These are phyloP conservation scores for Plasmodium ovale DNA, from an alignment of 169 alveolate species.

Conservation along the genomic window DNA sequence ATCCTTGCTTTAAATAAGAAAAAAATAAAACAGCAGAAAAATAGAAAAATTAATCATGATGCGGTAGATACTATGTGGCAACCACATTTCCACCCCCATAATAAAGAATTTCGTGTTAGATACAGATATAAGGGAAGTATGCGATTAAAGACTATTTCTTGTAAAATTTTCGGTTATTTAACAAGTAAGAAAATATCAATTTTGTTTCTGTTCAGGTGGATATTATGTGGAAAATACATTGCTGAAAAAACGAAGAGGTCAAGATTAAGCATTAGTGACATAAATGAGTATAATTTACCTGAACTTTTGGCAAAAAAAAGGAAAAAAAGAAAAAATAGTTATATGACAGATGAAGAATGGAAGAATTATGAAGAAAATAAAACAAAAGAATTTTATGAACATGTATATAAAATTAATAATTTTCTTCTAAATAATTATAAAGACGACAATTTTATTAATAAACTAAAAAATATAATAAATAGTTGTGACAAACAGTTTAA, in stretches of 20 bases:
- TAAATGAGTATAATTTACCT: conserved; percentile 43
- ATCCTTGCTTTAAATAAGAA: neutral
- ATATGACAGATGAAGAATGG: conserved; percentile 23
- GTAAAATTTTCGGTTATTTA: conserved; percentile 77
- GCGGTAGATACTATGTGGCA: conserved; percentile 84
- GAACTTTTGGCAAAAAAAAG: conserved; percentile 20
- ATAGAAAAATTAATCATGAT: conserved; percentile 70
- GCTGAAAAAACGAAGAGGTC: conserved; percentile 81
- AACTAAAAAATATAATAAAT: conserved; percentile 31
- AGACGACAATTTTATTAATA: conserved; percentile 29
- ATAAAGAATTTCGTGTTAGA: conserved; percentile 83
- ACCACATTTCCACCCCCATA: conserved; percentile 85
- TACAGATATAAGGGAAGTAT: conserved; percentile 83
- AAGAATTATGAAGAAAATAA: conserved; percentile 9
- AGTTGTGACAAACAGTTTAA: conserved; percentile 16
- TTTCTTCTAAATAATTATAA: conserved; percentile 28
- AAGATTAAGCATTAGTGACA: conserved; percentile 62
- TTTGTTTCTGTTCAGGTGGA: conserved; percentile 81
- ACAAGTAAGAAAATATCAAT: conserved; percentile 79
- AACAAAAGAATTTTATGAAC: conserved; percentile 31
- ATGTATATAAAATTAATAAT: conserved; percentile 27
- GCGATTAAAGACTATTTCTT: conserved; percentile 82
- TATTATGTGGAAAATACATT: conserved; percentile 74
- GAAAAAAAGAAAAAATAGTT: conserved; percentile 4
- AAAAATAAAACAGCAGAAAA: conserved; percentile 29